Percentiles rank a stretch among this genome's conserved stretches.
These are phyloP conservation scores for Candida tunisiensis DNA, from an alignment of 1,139 yeast species.

Conservation along the genomic window DNA sequence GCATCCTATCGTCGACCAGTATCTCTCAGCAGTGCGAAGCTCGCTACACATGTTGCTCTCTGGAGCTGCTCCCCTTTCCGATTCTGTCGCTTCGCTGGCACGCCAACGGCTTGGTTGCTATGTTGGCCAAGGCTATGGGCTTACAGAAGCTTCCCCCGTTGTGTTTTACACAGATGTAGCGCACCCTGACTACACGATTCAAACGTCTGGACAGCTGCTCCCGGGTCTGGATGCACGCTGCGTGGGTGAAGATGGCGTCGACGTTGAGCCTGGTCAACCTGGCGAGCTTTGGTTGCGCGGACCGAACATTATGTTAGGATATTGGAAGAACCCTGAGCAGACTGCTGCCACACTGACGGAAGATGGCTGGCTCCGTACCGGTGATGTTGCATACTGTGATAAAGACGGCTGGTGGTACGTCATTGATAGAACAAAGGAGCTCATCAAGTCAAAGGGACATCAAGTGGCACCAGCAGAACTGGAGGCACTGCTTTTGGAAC, in stretches of 20 bases:
- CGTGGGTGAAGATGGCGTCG: conserved; percentile 27
- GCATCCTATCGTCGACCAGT: conserved; percentile 17
- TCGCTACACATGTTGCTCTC: conserved; percentile 10
- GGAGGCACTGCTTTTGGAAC: conserved; percentile 42
- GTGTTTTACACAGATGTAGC: no score
- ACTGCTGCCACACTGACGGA: conserved; percentile 33
- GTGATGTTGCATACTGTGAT: conserved; percentile 51
- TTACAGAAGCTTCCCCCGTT: conserved; percentile 32
- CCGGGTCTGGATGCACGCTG: conserved; percentile 27
- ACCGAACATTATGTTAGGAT: conserved; percentile 47
- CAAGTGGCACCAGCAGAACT: conserved; percentile 72
- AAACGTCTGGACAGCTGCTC: no score
- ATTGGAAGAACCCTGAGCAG: conserved; percentile 39
- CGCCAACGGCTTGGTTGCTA: conserved; percentile 7
- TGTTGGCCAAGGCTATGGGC: conserved; percentile 54
- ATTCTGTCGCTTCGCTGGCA: conserved; percentile 12
- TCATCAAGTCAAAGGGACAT: conserved; percentile 72
- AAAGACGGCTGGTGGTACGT: conserved; percentile 38
- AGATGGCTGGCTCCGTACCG: conserved; percentile 68
- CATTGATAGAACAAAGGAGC: conserved; percentile 64
- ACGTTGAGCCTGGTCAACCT: conserved; percentile 30
- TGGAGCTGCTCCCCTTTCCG: conserved; percentile 24
- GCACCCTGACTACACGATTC: no score
- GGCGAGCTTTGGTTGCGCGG: conserved; percentile 59
- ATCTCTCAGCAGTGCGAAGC: conserved; percentile 11